These are phyloP conservation scores for Russula earlei DNA, from an alignment of 768 basidiomycete genomes.

Conservation along the genomic window DNA sequence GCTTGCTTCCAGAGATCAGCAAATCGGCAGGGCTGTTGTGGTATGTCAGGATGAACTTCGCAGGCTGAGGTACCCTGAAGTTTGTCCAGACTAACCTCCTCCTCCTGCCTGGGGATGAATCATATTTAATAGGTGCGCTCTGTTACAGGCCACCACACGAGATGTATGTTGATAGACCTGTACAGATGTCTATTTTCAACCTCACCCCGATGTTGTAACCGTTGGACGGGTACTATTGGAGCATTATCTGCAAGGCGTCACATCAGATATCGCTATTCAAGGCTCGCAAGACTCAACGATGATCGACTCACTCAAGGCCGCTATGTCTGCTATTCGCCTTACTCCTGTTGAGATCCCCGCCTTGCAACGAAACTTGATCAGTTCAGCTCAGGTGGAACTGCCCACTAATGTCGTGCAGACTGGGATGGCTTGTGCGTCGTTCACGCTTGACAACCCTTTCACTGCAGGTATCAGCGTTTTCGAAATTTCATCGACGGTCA, in stretches of 20 bases:
- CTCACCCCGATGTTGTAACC: conserved; percentile 41
- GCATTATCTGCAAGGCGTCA: conserved; percentile 58
- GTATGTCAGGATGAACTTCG: conserved; percentile 25
- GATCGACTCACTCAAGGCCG: conserved; percentile 50
- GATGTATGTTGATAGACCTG: not conserved
- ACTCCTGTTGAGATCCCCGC: conserved; percentile 57
- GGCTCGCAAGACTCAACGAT: conserved; percentile 48
- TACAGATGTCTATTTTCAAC: conserved; percentile 51
- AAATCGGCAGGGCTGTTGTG: conserved; percentile 54
- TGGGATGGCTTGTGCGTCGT: conserved; percentile 47
- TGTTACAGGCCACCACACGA: not conserved
- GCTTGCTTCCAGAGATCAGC: conserved; percentile 26
- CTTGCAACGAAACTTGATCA: conserved; percentile 51
- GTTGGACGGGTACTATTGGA: conserved; percentile 51
- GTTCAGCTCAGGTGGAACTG: conserved; percentile 46
- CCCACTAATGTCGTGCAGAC: conserved; percentile 53
- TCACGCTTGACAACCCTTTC: conserved; percentile 58
- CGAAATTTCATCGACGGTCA: conserved; percentile 43
- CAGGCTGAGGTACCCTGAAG: not conserved
- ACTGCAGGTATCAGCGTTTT: conserved; percentile 61
- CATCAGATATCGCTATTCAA: conserved; percentile 44
- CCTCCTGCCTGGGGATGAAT: conserved; percentile 48
- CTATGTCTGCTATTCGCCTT: conserved; percentile 50
- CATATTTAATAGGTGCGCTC: conserved; percentile 45
- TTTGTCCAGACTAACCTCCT: conserved; percentile 38